These are phyloP conservation scores for Beauveria asiatica DNA, from an alignment of 2,329 filamentous ascomycete genomes.

Conservation along the genomic window DNA sequence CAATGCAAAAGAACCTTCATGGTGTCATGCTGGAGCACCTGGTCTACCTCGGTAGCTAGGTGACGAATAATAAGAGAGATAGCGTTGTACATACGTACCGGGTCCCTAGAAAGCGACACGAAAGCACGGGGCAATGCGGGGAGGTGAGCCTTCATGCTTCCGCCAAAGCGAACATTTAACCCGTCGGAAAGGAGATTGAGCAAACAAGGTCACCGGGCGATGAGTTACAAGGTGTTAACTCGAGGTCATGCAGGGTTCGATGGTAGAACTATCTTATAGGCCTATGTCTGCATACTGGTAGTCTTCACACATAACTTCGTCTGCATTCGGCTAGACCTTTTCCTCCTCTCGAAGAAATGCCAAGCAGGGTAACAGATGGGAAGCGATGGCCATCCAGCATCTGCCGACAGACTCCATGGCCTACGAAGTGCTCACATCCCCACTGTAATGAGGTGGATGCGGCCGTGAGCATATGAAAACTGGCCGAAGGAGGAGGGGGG, in stretches of 20 bases:
- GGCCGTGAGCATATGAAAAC: too few species aligned
- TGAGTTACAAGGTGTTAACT: not conserved
- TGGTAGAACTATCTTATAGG: not conserved
- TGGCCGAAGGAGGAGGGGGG: too few species aligned
- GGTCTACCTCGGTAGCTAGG: too few species aligned
- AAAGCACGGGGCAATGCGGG: not conserved
- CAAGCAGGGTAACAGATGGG: not conserved
- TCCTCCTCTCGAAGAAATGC: not conserved
- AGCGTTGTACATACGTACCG: not conserved
- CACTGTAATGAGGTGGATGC: too few species aligned
- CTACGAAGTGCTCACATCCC: too few species aligned
- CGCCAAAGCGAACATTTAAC: not conserved
- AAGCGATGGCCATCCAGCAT: not conserved
- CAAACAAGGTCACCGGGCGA: not conserved
- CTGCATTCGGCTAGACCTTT: not conserved
- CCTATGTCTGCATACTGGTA: not conserved
- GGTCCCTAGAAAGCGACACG: not conserved
- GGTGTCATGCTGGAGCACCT: not conserved
- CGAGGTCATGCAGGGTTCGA: not conserved
- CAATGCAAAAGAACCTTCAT: not conserved
- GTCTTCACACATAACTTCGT: not conserved
- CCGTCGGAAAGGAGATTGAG: not conserved
- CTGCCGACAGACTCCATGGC: not conserved
- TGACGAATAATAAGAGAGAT: too few species aligned
- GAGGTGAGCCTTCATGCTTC: too few species aligned